Conservation (phyloP, 2,329 filamentous ascomycete genomes). For the Elsinoe fawcettii region DNA sequence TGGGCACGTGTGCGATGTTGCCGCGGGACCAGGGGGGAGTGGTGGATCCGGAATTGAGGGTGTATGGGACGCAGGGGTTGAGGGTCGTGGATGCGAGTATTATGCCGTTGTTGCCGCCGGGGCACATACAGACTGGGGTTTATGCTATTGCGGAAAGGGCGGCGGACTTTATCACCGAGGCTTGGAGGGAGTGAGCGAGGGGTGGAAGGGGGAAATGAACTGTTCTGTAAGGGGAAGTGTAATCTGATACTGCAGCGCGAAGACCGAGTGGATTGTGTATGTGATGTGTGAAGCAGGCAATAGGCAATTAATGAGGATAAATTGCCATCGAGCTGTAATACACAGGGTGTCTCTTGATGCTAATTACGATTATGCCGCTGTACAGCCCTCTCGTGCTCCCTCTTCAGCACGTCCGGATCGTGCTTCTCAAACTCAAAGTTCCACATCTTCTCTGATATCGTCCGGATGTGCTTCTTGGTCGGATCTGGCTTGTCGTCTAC, state of each 20-base stretch:
- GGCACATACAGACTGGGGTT: constrained; percentile 21
- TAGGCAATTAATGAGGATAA: too few relatives aligned
- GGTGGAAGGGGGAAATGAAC: not conserved
- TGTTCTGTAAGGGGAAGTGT: not conserved
- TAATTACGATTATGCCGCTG: not conserved
- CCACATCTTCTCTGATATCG: constrained; percentile 33
- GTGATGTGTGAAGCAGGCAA: too few relatives aligned
- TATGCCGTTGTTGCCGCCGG: constrained; percentile 22
- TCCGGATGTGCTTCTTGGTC: constrained; percentile 24
- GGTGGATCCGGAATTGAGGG: constrained; percentile 25
- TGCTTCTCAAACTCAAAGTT: constrained; percentile 34
- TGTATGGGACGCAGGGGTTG: constrained; percentile 26
- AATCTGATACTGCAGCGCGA: not conserved
- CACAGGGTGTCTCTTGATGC: not conserved
- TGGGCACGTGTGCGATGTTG: constrained; percentile 20
- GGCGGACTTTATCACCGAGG: constrained; percentile 11
- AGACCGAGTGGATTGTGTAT: not conserved
- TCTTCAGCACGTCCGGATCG: constrained; percentile 23
- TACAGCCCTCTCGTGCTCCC: constrained; percentile 24
- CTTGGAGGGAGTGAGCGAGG: not conserved
- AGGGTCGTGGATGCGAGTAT: constrained; percentile 31
- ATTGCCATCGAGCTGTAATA: not conserved
- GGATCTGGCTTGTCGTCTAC: constrained; percentile 19
- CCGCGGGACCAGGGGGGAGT: constrained; percentile 24
- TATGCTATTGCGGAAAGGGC: constrained; percentile 24